Conservation (phyloP, 441 rosid species). For the Croton setiger region DNA sequence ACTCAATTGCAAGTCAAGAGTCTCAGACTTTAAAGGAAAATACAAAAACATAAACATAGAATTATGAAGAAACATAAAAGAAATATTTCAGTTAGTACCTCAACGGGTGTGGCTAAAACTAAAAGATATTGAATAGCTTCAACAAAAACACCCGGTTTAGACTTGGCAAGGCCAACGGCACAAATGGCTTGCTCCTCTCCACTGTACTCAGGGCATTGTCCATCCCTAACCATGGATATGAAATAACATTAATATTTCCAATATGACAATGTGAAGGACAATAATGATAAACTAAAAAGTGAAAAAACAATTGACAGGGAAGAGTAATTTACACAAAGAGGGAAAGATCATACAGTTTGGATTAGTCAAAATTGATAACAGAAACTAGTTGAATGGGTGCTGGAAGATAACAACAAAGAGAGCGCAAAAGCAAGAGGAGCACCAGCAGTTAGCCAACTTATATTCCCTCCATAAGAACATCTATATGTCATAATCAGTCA, state of each 20-base stretch:
- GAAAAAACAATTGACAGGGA: not conserved
- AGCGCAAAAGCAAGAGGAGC: not conserved
- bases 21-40: not conserved
- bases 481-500: not conserved
- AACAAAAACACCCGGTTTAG: constrained; percentile 81
- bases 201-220: constrained; percentile 89
- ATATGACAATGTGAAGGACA: not conserved
- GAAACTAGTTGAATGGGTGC: not conserved
- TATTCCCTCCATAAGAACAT: not conserved
- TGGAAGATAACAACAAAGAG: not conserved
- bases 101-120: constrained; percentile 88
- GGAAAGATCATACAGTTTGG: not conserved
- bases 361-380: not conserved
- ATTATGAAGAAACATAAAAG: constrained; percentile 1
- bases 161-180: constrained; percentile 87
- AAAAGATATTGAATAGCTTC: constrained; percentile 92
- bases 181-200: constrained; percentile 93
- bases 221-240: constrained; percentile 58
- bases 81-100: constrained; percentile 45
- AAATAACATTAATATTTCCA: not conserved
- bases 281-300: not conserved
- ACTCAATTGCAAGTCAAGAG: not conserved
- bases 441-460: not conserved
- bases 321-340: not conserved
- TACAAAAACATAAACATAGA: constrained; percentile 2